Evolutionary conservation across 306 rosid genomes (phyloP).

Genomic region (Begonia fuchsioides): DNA sequence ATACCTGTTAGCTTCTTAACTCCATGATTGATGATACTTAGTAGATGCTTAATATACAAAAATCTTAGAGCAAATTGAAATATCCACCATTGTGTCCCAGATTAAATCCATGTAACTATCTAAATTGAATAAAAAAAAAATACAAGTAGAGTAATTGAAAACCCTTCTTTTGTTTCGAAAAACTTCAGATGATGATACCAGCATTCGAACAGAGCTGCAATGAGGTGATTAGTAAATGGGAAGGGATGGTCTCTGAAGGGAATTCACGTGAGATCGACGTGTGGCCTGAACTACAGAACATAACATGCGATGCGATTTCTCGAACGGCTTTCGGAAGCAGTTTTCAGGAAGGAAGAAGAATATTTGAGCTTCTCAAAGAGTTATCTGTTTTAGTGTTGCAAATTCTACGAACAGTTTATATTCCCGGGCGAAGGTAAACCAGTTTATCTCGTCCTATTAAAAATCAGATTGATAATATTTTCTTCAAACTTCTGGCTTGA

Average conservation of each 20-base stretch:
- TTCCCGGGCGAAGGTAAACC: slow-evolving; percentile 3
- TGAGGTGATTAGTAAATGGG: slow-evolving; percentile 12
- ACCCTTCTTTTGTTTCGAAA: too few relatives aligned
- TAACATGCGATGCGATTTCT: slow-evolving; percentile 6
- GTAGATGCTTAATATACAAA: too few relatives aligned
- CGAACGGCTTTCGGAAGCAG: slow-evolving; percentile 31
- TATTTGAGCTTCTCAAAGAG: slow-evolving; percentile 22
- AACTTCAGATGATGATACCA: slow-evolving; percentile 13
- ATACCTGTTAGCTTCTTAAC: too few relatives aligned
- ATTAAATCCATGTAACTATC: too few relatives aligned
- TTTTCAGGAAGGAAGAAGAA: slow-evolving; percentile 32
- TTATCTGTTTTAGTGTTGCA: neutral
- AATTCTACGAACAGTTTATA: neutral
- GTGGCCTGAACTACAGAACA: slow-evolving; percentile 9
- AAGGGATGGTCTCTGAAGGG: slow-evolving; percentile 2
- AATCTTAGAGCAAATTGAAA: too few relatives aligned
- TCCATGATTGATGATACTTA: too few relatives aligned
- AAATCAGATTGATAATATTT: too few relatives aligned
- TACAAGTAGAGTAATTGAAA: too few relatives aligned
- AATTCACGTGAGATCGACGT: slow-evolving; percentile 9
- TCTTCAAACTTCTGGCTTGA: too few relatives aligned
- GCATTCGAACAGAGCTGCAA: slow-evolving; percentile 8
- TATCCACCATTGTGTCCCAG: too few relatives aligned
- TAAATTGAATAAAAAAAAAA: too few relatives aligned
- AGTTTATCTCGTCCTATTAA: too few relatives aligned